A percentile compares a stretch with the other conserved stretches of the same genome.
These are phyloP conservation scores for Bipolaris victoriae DNA, from an alignment of 2,329 filamentous ascomycete species.

Conservation along the genomic window DNA sequence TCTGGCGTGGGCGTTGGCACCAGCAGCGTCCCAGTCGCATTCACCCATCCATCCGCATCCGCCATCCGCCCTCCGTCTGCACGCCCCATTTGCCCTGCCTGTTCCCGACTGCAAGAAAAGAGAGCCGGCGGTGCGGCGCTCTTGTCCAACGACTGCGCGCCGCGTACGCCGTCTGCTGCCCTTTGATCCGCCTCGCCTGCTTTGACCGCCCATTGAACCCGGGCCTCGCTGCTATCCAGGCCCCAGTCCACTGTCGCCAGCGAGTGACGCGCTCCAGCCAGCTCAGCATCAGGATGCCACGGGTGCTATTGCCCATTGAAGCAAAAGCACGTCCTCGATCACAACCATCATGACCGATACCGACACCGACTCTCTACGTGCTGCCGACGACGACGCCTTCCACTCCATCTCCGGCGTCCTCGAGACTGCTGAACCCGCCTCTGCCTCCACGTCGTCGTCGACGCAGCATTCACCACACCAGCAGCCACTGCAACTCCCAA, in stretches of 20 bases:
- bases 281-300: conserved; percentile 46
- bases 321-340: conserved; percentile 24
- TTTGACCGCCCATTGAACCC: conserved; percentile 37
- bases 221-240: conserved; percentile 33
- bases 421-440: conserved; percentile 47
- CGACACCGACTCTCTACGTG: conserved; percentile 12
- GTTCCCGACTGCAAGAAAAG: conserved; percentile 25
- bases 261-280: conserved; percentile 20
- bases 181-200: conserved; percentile 18
- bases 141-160: conserved; percentile 40
- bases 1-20: conserved; percentile 7
- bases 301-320: conserved; percentile 29
- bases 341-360: conserved; percentile 38
- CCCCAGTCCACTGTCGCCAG: conserved; percentile 19
- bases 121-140: conserved; percentile 25
- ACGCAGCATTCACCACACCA: not conserved
- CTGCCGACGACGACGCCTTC: conserved; percentile 37
- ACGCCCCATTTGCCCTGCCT: conserved; percentile 13
- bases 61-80: conserved; percentile 18
- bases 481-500: conserved; percentile 13
- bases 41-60: conserved; percentile 14
- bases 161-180: conserved; percentile 27
- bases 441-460: not conserved
- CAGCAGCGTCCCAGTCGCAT: conserved; percentile 13
- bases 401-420: conserved; percentile 46